These are phyloP conservation scores for Pseudogymnoascus sp. DNA, from an alignment of 2,329 filamentous ascomycete genomes.

Conservation along the genomic window DNA sequence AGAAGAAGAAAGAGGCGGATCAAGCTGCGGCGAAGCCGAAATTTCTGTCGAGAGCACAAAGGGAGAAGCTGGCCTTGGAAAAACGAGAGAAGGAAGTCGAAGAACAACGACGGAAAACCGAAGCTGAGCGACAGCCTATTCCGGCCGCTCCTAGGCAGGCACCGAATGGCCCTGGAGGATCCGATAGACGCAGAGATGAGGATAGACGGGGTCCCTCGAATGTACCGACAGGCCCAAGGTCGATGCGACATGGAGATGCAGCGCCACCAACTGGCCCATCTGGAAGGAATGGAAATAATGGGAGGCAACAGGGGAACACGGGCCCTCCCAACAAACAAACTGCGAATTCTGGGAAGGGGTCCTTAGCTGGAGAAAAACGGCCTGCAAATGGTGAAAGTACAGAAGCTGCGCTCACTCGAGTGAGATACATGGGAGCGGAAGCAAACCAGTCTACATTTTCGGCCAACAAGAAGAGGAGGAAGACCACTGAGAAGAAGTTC, in stretches of 20 bases:
- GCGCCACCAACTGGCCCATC: constrained; percentile 43
- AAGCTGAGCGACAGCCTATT: constrained; percentile 26
- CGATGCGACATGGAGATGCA: constrained; percentile 49
- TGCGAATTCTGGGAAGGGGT: constrained; percentile 26
- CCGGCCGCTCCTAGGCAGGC: constrained; percentile 14
- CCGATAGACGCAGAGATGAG: constrained; percentile 21
- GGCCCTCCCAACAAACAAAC: constrained; percentile 28
- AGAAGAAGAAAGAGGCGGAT: constrained; percentile 80
- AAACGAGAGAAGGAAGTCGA: constrained; percentile 68
- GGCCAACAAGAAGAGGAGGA: constrained; percentile 88
- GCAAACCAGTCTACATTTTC: constrained; percentile 84
- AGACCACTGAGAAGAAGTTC: constrained; percentile 94
- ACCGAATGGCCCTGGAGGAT: constrained; percentile 22
- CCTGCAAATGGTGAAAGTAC: constrained; percentile 48
- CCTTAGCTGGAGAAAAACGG: constrained; percentile 33
- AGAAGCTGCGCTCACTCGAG: constrained; percentile 67
- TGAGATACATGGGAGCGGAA: constrained; percentile 87
- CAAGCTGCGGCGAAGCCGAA: constrained; percentile 81
- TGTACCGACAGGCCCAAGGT: constrained; percentile 67
- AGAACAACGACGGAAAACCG: constrained; percentile 47
- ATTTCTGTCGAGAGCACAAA: constrained; percentile 76
- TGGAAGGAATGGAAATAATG: constrained; percentile 32
- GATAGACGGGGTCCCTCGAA: constrained; percentile 25
- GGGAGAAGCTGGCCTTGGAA: constrained; percentile 73
- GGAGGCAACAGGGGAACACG: constrained; percentile 21